Conservation (phyloP, 495 filamentous ascomycete genomes). For the Hypoxylon perforatum region DNA sequence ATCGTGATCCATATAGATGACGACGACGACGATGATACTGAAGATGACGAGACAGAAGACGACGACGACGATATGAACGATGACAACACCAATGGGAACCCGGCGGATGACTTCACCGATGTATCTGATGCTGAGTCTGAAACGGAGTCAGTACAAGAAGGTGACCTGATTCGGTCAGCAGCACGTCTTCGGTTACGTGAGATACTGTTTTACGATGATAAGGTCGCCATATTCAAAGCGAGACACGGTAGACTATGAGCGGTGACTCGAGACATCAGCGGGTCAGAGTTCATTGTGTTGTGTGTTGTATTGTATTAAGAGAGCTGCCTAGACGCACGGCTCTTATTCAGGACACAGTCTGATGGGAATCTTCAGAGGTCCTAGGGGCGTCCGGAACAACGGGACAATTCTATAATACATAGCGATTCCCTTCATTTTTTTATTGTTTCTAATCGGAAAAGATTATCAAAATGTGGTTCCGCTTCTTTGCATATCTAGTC, state of each 20-base stretch:
- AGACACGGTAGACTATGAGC: constrained; percentile 75
- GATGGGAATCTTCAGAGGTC: neutral
- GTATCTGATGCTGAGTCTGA: constrained; percentile 65
- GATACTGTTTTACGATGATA: constrained; percentile 91
- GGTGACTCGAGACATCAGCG: constrained; percentile 14
- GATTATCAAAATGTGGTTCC: neutral
- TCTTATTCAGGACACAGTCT: constrained; percentile 25
- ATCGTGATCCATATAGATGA: constrained; percentile 57
- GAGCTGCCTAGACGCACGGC: constrained; percentile 14
- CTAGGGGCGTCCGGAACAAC: too few species aligned
- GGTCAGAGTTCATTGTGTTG: constrained; percentile 16
- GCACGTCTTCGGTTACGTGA: constrained; percentile 76
- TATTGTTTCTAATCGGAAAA: too few species aligned
- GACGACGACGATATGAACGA: constrained; percentile 63
- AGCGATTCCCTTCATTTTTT: too few species aligned
- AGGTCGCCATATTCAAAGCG: constrained; percentile 84
- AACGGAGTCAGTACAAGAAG: constrained; percentile 63
- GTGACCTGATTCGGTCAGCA: constrained; percentile 55
- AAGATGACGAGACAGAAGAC: constrained; percentile 57
- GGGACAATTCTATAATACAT: too few species aligned
- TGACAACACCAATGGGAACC: constrained; percentile 53
- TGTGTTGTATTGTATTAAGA: constrained; percentile 31
- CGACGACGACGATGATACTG: constrained; percentile 53
- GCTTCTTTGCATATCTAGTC: constrained; percentile 12
- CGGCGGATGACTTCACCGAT: constrained; percentile 55